phyloP scores from a whole-genome alignment of 2,329 filamentous ascomycete genomes.

The Fusarium globosum region DNA sequence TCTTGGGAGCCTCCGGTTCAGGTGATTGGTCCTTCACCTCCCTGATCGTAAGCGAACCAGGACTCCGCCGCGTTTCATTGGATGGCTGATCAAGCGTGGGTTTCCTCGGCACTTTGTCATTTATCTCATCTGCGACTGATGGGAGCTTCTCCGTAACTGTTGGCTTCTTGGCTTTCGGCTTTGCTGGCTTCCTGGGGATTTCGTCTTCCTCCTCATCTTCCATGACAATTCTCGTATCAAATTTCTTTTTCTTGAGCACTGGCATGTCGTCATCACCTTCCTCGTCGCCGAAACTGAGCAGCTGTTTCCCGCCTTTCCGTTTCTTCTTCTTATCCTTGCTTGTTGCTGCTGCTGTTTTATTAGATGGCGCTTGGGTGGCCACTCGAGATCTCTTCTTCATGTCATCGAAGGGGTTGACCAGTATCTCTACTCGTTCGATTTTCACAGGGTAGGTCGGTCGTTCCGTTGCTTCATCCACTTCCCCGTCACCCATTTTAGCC shows the following conservation, averaged over 20 bases:
- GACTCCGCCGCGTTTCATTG: conserved; percentile 20
- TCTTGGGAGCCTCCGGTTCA: conserved; percentile 50
- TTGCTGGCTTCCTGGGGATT: conserved; percentile 43
- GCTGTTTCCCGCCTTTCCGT: conserved; percentile 78
- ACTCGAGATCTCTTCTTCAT: conserved; percentile 77
- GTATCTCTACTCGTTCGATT: conserved; percentile 77
- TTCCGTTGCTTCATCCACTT: conserved; percentile 82
- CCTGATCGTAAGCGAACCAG: conserved; percentile 23
- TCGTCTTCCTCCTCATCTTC: conserved; percentile 55
- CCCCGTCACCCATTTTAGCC: conserved; percentile 90
- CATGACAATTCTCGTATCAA: conserved; percentile 79
- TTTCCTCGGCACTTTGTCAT: conserved; percentile 4
- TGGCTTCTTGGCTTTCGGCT: conserved; percentile 48
- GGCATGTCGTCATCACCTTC: conserved; percentile 67
- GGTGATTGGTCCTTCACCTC: conserved; percentile 35
- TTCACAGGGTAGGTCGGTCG: conserved; percentile 87
- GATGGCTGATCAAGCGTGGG: neutral
- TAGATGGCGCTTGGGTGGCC: conserved; percentile 59
- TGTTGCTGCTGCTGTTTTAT: conserved; percentile 52
- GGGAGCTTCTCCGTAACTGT: conserved; percentile 37
- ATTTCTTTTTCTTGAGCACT: conserved; percentile 79
- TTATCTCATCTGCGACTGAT: conserved; percentile 24
- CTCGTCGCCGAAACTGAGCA: conserved; percentile 82
- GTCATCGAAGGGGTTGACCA: conserved; percentile 85
- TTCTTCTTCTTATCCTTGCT: conserved; percentile 72